Conservation (phyloP, 2,329 filamentous ascomycete species). For the Sclerotinia minor region DNA sequence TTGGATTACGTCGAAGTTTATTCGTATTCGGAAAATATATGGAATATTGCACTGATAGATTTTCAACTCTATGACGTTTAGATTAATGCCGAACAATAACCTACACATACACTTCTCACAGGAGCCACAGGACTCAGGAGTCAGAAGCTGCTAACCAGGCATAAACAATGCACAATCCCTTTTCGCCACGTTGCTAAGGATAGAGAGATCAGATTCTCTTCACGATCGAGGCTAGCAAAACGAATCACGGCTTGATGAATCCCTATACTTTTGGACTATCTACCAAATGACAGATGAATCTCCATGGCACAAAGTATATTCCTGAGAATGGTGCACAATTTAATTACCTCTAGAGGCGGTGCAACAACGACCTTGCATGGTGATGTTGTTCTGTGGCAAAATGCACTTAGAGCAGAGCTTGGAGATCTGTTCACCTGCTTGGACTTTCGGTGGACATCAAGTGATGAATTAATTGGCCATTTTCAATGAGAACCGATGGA, state of each 20-base stretch:
- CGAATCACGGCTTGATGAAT: background rate
- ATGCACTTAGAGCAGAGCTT: background rate
- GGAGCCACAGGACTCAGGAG: too few relatives aligned
- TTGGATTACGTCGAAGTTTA: background rate
- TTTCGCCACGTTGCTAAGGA: slow-evolving; percentile 4
- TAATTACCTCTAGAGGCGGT: background rate
- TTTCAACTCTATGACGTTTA: slow-evolving; percentile 10
- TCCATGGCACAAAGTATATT: background rate
- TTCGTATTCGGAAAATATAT: slow-evolving; percentile 18
- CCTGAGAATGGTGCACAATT: background rate
- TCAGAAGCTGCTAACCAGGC: background rate
- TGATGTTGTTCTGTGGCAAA: background rate
- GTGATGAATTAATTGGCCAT: background rate
- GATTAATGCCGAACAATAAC: background rate
- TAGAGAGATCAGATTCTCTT: slow-evolving; percentile 9
- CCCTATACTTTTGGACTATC: background rate
- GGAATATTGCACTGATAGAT: background rate
- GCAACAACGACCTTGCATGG: background rate
- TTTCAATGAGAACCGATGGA: background rate
- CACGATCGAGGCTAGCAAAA: slow-evolving; percentile 1
- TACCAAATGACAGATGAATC: background rate
- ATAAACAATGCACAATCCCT: background rate
- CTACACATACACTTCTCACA: background rate
- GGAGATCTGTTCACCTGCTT: background rate
- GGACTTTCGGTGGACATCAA: slow-evolving; percentile 4